These are phyloP conservation scores for Erysimum cheiranthoides DNA, from an alignment of 345 rosid species.

Conservation along the genomic window DNA sequence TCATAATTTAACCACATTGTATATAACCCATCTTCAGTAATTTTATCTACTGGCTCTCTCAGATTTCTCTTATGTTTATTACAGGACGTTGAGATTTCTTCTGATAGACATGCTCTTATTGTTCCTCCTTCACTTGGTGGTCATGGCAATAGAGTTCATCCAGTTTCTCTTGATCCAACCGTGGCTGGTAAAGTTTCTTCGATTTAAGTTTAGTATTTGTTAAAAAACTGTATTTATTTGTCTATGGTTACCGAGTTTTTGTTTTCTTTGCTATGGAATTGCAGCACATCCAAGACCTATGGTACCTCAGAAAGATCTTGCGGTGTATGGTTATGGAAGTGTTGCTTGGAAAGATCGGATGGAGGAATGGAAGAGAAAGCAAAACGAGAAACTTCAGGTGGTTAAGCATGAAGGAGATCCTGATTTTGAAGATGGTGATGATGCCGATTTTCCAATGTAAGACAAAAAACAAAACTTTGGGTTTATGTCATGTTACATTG, in stretches of 20 bases:
- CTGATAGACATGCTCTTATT: conserved; percentile 94
- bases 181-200: conserved; percentile 63
- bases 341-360: conserved; percentile 98
- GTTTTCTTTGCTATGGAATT: conserved; percentile 14
- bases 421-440: conserved; percentile 79
- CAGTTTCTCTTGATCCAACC: conserved; percentile 74
- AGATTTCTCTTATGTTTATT: conserved; percentile 28
- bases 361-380: conserved; percentile 95
- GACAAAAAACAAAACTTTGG: conserved; percentile 14
- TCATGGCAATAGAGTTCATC: conserved; percentile 80
- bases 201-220: not conserved
- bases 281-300: conserved; percentile 91
- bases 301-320: conserved; percentile 93
- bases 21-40: conserved; percentile 8
- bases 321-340: conserved; percentile 93
- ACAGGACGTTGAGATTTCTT: conserved; percentile 82
- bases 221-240: not conserved
- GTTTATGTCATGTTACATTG: conserved; percentile 4
- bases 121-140: conserved; percentile 74
- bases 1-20: not conserved
- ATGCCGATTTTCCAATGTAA: conserved; percentile 91
- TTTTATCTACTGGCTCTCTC: conserved; percentile 9
- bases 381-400: conserved; percentile 85
- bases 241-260: conserved; percentile 21
- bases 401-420: conserved; percentile 83